Conservation (phyloP, 2,329 filamentous ascomycete genomes). For the Cryphonectria radicalis region DNA sequence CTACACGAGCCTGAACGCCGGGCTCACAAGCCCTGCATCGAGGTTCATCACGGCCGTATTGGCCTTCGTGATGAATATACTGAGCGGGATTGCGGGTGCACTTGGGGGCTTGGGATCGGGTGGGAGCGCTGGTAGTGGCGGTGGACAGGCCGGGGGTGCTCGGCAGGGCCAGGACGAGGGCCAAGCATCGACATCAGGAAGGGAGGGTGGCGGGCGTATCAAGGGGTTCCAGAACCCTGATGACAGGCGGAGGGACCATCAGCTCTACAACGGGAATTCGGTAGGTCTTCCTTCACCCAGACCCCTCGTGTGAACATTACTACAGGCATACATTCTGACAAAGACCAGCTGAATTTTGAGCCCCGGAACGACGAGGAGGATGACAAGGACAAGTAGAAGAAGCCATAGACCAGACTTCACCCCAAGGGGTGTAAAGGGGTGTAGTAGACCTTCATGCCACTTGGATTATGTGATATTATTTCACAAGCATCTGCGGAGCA, state of each 20-base stretch:
- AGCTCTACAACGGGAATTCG: slow-evolving; percentile 92
- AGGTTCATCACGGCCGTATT: slow-evolving; percentile 35
- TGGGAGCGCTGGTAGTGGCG: not conserved
- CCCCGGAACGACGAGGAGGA: slow-evolving; percentile 66
- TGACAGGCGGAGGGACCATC: slow-evolving; percentile 60
- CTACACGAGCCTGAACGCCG: slow-evolving; percentile 39
- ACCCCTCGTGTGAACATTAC: not conserved
- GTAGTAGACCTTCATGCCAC: not conserved
- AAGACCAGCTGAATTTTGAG: slow-evolving; percentile 67
- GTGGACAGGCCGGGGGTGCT: slow-evolving; percentile 2
- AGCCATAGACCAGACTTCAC: too few species aligned
- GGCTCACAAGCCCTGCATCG: slow-evolving; percentile 37
- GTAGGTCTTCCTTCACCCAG: slow-evolving; percentile 53
- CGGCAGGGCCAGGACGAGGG: slow-evolving; percentile 10
- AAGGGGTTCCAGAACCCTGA: slow-evolving; percentile 59
- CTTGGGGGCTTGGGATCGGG: slow-evolving; percentile 28
- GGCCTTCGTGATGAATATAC: slow-evolving; percentile 27
- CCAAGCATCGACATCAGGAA: slow-evolving; percentile 32
- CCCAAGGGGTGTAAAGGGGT: not conserved
- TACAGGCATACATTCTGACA: slow-evolving; percentile 35
- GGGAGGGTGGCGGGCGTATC: slow-evolving; percentile 34
- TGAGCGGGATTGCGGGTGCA: slow-evolving; percentile 20
- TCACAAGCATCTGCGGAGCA: slow-evolving; percentile 12
- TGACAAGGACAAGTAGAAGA: slow-evolving; percentile 39
- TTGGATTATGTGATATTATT: slow-evolving; percentile 33